Conservation (phyloP, 371 early-diverging fungal species). For the Funneliformis caledonium region DNA sequence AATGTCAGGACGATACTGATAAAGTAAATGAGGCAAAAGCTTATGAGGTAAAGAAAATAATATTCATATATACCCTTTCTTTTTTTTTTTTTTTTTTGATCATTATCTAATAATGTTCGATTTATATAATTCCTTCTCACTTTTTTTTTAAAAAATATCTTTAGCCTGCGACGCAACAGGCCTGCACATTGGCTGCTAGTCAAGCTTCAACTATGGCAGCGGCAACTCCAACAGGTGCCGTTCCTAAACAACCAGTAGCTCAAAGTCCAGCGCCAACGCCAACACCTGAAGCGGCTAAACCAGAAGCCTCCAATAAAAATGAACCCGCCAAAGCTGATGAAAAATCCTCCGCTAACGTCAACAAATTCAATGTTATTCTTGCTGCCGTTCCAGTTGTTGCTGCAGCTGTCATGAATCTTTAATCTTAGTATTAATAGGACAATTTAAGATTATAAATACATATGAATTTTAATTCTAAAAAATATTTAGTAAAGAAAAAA, state of each 20-base stretch:
- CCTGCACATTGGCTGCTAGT: neutral
- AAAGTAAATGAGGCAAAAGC: neutral
- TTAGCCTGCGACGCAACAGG: neutral
- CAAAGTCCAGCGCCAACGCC: neutral
- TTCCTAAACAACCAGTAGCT: neutral
- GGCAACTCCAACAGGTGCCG: neutral
- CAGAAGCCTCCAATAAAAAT: neutral
- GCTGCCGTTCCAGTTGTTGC: neutral
- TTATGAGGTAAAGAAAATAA: neutral
- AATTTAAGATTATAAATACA: neutral
- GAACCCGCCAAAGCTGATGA: neutral
- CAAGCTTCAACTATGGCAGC: neutral
- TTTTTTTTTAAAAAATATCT: neutral
- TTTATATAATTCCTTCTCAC: too few species aligned
- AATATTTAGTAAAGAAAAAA: neutral
- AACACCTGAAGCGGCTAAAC: neutral
- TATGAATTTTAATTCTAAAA: neutral
- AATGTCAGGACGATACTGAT: neutral
- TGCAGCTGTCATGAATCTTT: neutral
- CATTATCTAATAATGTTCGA: too few species aligned
- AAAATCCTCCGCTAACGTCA: neutral
- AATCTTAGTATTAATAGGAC: neutral
- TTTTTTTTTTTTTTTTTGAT: neutral
- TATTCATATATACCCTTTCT: neutral
- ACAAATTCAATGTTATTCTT: neutral